Percentiles rank a stretch among this genome's conserved stretches.
Evolutionary conservation across 176 grass and related monocot genomes (phyloP).

Genomic region (Carex pumila): DNA sequence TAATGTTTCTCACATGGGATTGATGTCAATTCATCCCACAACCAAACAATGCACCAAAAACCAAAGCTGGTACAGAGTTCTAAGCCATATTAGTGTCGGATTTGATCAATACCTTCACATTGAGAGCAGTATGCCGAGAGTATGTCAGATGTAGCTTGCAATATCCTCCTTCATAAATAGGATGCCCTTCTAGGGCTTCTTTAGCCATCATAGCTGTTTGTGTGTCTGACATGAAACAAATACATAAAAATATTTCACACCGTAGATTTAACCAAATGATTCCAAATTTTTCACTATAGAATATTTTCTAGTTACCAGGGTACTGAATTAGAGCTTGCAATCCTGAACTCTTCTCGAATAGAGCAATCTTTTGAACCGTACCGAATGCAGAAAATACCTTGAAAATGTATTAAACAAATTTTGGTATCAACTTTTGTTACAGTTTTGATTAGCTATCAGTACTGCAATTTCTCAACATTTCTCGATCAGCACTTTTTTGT

Average conservation of each 20-base stretch:
- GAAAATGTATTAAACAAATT: not conserved
- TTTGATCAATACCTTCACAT: conserved; percentile 54
- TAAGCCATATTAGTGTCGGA: not conserved
- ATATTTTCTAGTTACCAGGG: conserved; percentile 44
- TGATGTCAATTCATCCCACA: not conserved
- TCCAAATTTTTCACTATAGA: not conserved
- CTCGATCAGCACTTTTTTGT: not conserved
- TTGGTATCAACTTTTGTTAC: conserved; percentile 2
- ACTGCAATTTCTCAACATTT: not conserved
- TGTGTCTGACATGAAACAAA: conserved; percentile 47
- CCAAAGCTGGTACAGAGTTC: not conserved
- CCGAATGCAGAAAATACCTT: conserved; percentile 98
- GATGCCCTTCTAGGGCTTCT: conserved; percentile 67
- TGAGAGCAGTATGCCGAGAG: conserved; percentile 71
- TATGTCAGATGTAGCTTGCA: conserved; percentile 76
- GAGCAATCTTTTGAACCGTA: conserved; percentile 91
- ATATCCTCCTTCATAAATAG: conserved; percentile 78
- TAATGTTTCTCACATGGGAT: not conserved
- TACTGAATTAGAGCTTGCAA: conserved; percentile 85
- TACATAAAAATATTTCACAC: not conserved
- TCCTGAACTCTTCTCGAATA: conserved; percentile 84
- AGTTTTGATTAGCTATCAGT: not conserved
- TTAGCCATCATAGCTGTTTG: conserved; percentile 57
- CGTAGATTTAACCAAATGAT: not conserved
- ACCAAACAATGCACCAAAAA: not conserved